Evolutionary conservation across 2,329 filamentous ascomycete genomes (phyloP), one percentile per base, ranked within the genome.

Genomic region (Chrysosporium queenslandicum): DNA sequence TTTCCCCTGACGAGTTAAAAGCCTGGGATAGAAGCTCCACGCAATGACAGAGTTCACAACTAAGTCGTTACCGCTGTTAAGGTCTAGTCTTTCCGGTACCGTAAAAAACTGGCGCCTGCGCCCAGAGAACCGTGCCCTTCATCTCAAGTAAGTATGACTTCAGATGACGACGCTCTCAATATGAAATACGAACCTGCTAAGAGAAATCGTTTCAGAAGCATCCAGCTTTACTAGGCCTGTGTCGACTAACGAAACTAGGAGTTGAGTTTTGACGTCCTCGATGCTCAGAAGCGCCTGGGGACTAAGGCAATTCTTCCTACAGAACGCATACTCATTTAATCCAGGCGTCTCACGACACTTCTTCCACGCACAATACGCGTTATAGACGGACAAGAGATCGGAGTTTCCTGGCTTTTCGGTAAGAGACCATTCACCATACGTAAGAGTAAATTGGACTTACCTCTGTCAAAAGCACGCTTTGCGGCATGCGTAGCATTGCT

Each of bases 11-110:
- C 86, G 81, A 23, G 85, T 80, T 2, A 97, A 77, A 14, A 98
- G 78, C 62, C 95, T 96, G 0, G 92, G 92, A 63, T 98, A 97
- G 72, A 98, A 95, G 49, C 87, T 90, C 80, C 87, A 94, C 0
- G 89, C 86, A 59, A 96, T 86, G 39, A 96, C 86, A 0, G 89
- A 86, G 55, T 83, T 81, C 4, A 88, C 77, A 21, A 96, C 76
- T 0, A 83, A 62, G 59, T 98, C 90, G 56, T 94, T 91, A 51
- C 83, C 78, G 57, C 86, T 89, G 64, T 92, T 85, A 27, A 75
- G 68, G 61, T 91, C 84, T 58, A 87, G 83, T 9, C 84, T 77
- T 41, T 82, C 75, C 0, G 90, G 91, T 0, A 95, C 76, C n/a
- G 82, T 78, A 63, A 94, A 94, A 66, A 96, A 96, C 62, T 83